Evolutionary conservation across 2,329 filamentous ascomycete genomes (phyloP), one percentile per base, ranked within the genome.

Genomic region (Pseudocercospora vitis): DNA sequence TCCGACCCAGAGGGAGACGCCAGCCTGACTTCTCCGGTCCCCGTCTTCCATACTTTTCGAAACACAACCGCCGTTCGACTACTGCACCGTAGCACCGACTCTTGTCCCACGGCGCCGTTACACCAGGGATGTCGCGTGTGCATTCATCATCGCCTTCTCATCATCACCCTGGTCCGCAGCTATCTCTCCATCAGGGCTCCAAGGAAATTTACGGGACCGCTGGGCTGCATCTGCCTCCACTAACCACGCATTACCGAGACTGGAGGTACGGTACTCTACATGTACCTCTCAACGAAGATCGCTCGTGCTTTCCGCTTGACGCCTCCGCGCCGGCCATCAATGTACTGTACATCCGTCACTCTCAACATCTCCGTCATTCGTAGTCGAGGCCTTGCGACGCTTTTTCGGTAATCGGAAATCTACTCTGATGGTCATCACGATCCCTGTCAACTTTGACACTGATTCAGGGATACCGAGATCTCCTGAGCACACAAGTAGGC

Each of bases 61-160:
- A 45, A 45, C 42, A 45, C 42, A 45, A 45, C 42, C 21, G 12
- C 29, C 24, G 40, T 45, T 29, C n/a, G n/a, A n/a, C n/a, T n/a
- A n/a, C n/a, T 45, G n/a, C 16, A 19, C 37, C 37, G 37, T 21
- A 11, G 28, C 12, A 12, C 28, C 28, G 28, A n/a, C 28, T 42
- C 9, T 21, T 42, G 37, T 42, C 21, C 37, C 37, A 40, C 37
- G 37, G 19, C 37, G 19, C 37, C n/a, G 37, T 40, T 7, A 8
- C 7, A 19, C 19, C 37, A 40, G 7, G 37, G 37, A 40, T 40
- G 37, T 40, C 37, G 37, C 37, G 37, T 40, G 37, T 19, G 12
- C 37, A 40, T 37, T 7, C n/a, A n/a, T n/a, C n/a, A n/a, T n/a
- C n/a, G 26, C 26, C 11, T 7, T 29, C 6, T 29, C 6, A 6